Base-by-base conservation (phyloP, 192 early-diverging fungal species). In the Coemansia sp. region DNA sequence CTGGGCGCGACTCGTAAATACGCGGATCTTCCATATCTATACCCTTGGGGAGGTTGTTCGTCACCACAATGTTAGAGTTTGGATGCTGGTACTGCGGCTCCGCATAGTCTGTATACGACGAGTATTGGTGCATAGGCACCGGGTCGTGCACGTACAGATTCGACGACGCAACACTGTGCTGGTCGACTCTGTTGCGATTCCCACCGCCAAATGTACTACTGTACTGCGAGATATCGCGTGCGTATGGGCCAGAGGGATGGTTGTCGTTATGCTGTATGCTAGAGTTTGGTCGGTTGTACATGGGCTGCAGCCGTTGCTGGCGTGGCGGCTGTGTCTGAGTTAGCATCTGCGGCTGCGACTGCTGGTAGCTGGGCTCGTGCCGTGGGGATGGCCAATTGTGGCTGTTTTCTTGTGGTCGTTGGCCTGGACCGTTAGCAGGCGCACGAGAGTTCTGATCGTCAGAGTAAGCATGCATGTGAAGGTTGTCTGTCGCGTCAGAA, bases 401-500 rank as follows among this genome's bases (percentile, higher is more conserved):
- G 23, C 52, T 20, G 25, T 14, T 34, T n/a, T 23, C 17, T 1
- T 38, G 50, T 9, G 31, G 11, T 20, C 24, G 61, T 50, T 12
- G 17, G 17, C 25, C 23, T 12, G 15, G 25, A 10, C 25, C 50
- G 50, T 20, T 52, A 25, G 20, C 50, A 52, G 20, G 50, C 20
- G 50, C 7, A 17, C 40, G 7, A 42, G 49, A 20, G 36, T 25
- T 28, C 7, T 42, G 4, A n/a, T 51, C 49, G 20, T 34, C 61
- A 10, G 48, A 54, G 34, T 63, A 66, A 20, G 49, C 49, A 2
- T 44, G 26, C 40, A 63, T 53, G 25, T 64, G 58, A 12, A 59
- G 47, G 46, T 70, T 52, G 4, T 54, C 68, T 10, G 66, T 42
- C 61, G 62, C 58, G 15, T 60, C 56, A 0, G 71, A 67, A n/a